Percentiles rank a stretch among this genome's conserved stretches.
These are phyloP conservation scores for Arabidopsis hybrid DNA, from an alignment of 441 rosid genomes.

Conservation along the genomic window DNA sequence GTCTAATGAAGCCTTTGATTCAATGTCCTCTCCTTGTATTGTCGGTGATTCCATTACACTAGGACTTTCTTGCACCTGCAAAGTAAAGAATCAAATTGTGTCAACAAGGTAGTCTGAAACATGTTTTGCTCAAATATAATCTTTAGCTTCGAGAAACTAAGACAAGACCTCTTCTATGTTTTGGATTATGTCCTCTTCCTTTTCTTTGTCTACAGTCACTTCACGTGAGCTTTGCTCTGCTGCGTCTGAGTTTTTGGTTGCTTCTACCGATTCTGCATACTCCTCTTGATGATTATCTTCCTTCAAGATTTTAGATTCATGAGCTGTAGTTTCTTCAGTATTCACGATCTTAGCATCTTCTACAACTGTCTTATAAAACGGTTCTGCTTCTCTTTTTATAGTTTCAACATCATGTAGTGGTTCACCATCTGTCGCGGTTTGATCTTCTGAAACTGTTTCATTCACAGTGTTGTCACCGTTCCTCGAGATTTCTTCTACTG, in stretches of 20 bases:
- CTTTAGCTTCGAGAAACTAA: slow-evolving; percentile 20
- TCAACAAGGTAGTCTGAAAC: background rate
- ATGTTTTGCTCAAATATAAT: background rate
- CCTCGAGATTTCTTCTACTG: slow-evolving; percentile 14
- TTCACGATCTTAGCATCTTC: background rate
- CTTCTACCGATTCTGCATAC: slow-evolving; percentile 21
- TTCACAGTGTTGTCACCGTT: slow-evolving; percentile 27
- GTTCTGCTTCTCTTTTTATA: slow-evolving; percentile 2
- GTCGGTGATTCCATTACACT: slow-evolving; percentile 1
- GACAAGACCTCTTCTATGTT: slow-evolving; percentile 44
- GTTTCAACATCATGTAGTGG: slow-evolving; percentile 34
- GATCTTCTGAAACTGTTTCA: slow-evolving; percentile 20
- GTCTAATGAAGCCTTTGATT: no score
- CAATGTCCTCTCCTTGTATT: no score
- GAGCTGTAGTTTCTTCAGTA: slow-evolving; percentile 40
- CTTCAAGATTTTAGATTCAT: slow-evolving; percentile 25
- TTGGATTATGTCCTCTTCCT: slow-evolving; percentile 35
- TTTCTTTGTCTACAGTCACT: slow-evolving; percentile 26
- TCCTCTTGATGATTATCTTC: background rate
- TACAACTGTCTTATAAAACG: background rate
- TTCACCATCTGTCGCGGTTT: slow-evolving; percentile 12
- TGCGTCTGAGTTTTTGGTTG: slow-evolving; percentile 1
- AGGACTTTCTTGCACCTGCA: slow-evolving; percentile 41
- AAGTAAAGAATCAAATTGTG: background rate
- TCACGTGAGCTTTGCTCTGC: slow-evolving; percentile 31